phyloP scores from a whole-genome alignment of 192 early-diverging fungal species.

The Chytriomyces sp. region DNA sequence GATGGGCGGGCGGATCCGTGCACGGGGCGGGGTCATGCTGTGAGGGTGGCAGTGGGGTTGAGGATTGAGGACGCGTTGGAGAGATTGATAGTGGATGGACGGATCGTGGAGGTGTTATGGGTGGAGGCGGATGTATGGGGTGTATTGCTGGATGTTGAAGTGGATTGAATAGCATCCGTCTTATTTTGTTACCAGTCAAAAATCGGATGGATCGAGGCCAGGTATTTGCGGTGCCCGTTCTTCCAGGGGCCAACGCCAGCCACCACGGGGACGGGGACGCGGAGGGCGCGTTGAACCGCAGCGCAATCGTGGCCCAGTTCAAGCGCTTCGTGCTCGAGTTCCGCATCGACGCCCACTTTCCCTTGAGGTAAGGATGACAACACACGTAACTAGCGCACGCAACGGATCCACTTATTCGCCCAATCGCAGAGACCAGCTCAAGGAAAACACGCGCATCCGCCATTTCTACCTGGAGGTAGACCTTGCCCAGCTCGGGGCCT shows the following conservation, averaged over 20 bases:
- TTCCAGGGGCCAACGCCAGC: not conserved
- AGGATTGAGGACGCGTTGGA: no score
- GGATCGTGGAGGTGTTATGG: not conserved
- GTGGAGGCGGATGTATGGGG: not conserved
- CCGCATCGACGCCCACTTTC: slow-evolving; percentile 5
- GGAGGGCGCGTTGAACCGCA: not conserved
- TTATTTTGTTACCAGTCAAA: not conserved
- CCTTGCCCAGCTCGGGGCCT: slow-evolving; percentile 80
- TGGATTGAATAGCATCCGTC: no score
- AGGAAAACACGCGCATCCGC: slow-evolving; percentile 76
- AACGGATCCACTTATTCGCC: no score
- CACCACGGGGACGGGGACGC: slow-evolving; percentile 2
- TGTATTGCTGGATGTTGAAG: not conserved
- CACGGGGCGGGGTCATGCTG: no score
- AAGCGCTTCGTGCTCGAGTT: slow-evolving; percentile 17
- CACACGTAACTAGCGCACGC: no score
- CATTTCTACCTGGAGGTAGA: slow-evolving; percentile 85
- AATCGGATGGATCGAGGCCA: slow-evolving; percentile 12
- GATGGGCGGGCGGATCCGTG: no score
- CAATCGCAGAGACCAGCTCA: slow-evolving; percentile 79
- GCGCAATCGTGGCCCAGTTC: slow-evolving; percentile 15
- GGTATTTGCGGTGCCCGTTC: slow-evolving; percentile 23
- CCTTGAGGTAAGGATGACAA: not conserved
- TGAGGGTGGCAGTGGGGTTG: no score
- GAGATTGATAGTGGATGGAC: not conserved